Evolutionary conservation across 352 stramenopile species (phyloP).

Genomic region (Albugo laibachii): DNA sequence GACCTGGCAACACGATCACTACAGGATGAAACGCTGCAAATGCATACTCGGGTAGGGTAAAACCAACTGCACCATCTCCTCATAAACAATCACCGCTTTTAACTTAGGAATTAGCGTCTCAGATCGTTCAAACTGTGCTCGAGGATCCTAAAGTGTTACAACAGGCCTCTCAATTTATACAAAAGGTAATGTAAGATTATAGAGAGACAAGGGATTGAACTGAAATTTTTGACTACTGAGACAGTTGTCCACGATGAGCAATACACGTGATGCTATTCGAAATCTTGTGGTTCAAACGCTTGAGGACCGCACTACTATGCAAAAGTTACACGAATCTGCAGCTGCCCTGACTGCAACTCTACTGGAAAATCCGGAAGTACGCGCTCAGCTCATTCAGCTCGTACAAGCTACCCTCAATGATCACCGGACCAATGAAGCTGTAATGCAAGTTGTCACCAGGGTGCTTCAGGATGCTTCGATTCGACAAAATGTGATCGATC

Average conservation of each 20-base stretch:
- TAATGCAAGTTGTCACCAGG: background rate
- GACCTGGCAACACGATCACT: constrained; percentile 65
- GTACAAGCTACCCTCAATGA: constrained; percentile 4
- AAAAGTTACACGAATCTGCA: constrained; percentile 20
- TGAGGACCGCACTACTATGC: constrained; percentile 33
- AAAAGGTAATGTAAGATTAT: constrained; percentile 15
- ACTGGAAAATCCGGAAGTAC: constrained; percentile 14
- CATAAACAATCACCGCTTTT: background rate
- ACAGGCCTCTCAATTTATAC: constrained; percentile 53
- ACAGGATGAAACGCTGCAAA: constrained; percentile 62
- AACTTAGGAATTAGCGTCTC: constrained; percentile 32
- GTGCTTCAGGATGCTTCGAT: constrained; percentile 20
- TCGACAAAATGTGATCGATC: constrained; percentile 26
- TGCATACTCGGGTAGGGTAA: constrained; percentile 22
- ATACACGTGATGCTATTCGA: constrained; percentile 28
- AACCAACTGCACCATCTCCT: background rate
- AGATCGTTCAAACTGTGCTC: constrained; percentile 75
- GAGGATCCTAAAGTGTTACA: constrained; percentile 70
- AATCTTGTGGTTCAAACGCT: constrained; percentile 31
- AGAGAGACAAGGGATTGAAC: constrained; percentile 1
- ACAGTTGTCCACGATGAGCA: constrained; percentile 50
- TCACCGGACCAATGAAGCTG: too few species aligned
- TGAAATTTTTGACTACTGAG: constrained; percentile 1
- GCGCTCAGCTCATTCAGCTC: constrained; percentile 1
- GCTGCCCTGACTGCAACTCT: constrained; percentile 18